Conservation (phyloP, 2,329 filamentous ascomycete genomes). For the Fusarium coicis region DNA sequence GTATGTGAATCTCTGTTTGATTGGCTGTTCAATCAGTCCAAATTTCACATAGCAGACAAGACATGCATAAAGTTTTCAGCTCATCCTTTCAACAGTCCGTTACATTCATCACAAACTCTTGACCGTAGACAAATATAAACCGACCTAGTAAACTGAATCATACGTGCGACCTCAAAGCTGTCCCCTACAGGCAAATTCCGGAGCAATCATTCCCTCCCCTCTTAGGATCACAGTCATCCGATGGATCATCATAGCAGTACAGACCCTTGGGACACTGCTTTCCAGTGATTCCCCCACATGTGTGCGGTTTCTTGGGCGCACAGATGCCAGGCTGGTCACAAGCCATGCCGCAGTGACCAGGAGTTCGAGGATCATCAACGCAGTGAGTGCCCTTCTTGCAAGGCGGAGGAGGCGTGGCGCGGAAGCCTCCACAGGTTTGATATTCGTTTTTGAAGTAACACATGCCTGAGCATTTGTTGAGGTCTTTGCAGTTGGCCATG, state of each 20-base stretch:
- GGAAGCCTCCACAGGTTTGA: constrained; percentile 48
- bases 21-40: too few relatives aligned
- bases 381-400: constrained; percentile 46
- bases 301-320: constrained; percentile 32
- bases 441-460: constrained; percentile 48
- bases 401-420: constrained; percentile 27
- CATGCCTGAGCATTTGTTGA: constrained; percentile 44
- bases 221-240: constrained; percentile 44
- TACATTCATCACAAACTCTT: neutral
- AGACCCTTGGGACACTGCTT: constrained; percentile 41
- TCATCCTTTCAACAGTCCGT: neutral
- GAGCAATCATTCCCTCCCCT: constrained; percentile 46
- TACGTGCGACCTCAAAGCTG: rapidly evolving
- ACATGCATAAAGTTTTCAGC: neutral
- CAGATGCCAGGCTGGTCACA: constrained; percentile 52
- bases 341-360: constrained; percentile 47
- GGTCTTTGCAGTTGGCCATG: constrained; percentile 37
- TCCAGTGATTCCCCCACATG: constrained; percentile 45
- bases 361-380: constrained; percentile 48
- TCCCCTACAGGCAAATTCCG: constrained; percentile 46
- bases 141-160: too few relatives aligned
- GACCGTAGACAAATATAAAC: too few relatives aligned
- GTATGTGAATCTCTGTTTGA: too few relatives aligned
- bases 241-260: constrained; percentile 46
- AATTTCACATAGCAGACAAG: neutral